These are phyloP conservation scores for Parietaria judaica DNA, from an alignment of 306 rosid species.

Conservation along the genomic window DNA sequence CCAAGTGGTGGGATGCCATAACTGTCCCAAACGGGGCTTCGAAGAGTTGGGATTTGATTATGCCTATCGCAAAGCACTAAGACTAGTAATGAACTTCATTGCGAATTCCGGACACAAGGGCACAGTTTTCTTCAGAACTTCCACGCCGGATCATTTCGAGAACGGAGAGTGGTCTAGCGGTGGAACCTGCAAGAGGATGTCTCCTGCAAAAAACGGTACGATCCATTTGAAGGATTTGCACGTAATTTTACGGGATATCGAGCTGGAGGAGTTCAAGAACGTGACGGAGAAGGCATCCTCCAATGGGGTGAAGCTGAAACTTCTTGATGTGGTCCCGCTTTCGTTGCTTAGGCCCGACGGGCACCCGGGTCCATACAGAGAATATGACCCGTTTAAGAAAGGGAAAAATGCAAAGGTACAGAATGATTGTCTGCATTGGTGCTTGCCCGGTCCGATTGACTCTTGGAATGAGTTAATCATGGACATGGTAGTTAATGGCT, in stretches of 20 bases:
- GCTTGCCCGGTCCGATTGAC: constrained; percentile 94
- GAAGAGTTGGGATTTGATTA: constrained; percentile 69
- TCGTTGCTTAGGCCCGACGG: constrained; percentile 87
- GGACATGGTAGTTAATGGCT: constrained; percentile 63
- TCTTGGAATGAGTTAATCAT: constrained; percentile 84
- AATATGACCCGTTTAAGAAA: constrained; percentile 61
- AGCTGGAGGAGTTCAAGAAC: constrained; percentile 57
- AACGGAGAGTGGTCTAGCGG: constrained; percentile 92
- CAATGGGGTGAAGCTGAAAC: constrained; percentile 59
- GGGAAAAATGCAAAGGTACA: constrained; percentile 45
- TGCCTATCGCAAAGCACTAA: constrained; percentile 75
- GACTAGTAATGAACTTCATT: constrained; percentile 48
- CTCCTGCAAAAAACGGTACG: constrained; percentile 76
- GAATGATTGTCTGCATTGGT: constrained; percentile 97
- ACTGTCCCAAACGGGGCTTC: constrained; percentile 54
- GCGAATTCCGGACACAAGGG: constrained; percentile 70
- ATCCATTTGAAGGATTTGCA: constrained; percentile 48
- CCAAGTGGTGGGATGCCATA: constrained; percentile 72
- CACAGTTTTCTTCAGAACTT: constrained; percentile 62
- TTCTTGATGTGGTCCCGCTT: constrained; percentile 57
- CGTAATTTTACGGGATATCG: constrained; percentile 46
- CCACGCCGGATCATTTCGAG: constrained; percentile 93
- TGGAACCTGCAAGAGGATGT: constrained; percentile 65
- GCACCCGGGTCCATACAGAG: constrained; percentile 87
- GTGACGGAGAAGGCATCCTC: constrained; percentile 42